A percentile compares a stretch with the other conserved stretches of the same genome.
Evolutionary conservation across 1,284 basidiomycete genomes (phyloP).

Genomic region (Fistulinella staudtii): DNA sequence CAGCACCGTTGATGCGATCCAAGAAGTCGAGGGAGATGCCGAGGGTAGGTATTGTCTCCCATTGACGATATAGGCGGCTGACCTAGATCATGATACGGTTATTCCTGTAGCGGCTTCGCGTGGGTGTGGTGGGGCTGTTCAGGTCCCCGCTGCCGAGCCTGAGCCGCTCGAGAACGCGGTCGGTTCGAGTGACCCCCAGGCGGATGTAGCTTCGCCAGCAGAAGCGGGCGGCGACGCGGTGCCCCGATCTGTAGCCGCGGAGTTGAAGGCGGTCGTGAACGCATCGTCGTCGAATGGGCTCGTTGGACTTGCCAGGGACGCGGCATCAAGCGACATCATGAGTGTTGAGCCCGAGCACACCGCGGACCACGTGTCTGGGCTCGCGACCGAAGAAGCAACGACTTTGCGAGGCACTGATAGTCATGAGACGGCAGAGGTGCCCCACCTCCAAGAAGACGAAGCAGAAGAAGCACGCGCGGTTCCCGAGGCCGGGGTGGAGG

Average conservation of each 20-base stretch:
- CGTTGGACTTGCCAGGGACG: too few relatives aligned
- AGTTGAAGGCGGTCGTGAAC: neutral
- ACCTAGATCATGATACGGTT: too few relatives aligned
- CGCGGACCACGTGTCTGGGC: slow-evolving; percentile 5
- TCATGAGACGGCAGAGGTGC: too few relatives aligned
- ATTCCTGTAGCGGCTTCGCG: too few relatives aligned
- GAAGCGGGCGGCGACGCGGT: neutral
- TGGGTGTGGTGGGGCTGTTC: too few relatives aligned
- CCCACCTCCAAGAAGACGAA: too few relatives aligned
- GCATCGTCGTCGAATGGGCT: neutral
- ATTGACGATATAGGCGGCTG: too few relatives aligned
- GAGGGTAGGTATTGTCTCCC: too few relatives aligned
- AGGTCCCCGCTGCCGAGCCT: slow-evolving; percentile 1
- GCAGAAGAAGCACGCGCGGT: too few relatives aligned
- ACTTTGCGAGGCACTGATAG: too few relatives aligned
- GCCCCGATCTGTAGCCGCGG: slow-evolving; percentile 7
- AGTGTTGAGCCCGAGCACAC: slow-evolving; percentile 5
- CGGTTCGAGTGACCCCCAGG: too few relatives aligned
- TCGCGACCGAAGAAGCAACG: neutral
- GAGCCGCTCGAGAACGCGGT: slow-evolving; percentile 2
- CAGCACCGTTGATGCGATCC: slow-evolving; percentile 11
- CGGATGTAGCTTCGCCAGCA: neutral
- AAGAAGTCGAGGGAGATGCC: slow-evolving; percentile 6
- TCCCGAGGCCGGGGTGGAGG: neutral
- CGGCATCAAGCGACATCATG: too few relatives aligned